phyloP scores from a whole-genome alignment of 768 basidiomycete species.

The Suillus subluteus region DNA sequence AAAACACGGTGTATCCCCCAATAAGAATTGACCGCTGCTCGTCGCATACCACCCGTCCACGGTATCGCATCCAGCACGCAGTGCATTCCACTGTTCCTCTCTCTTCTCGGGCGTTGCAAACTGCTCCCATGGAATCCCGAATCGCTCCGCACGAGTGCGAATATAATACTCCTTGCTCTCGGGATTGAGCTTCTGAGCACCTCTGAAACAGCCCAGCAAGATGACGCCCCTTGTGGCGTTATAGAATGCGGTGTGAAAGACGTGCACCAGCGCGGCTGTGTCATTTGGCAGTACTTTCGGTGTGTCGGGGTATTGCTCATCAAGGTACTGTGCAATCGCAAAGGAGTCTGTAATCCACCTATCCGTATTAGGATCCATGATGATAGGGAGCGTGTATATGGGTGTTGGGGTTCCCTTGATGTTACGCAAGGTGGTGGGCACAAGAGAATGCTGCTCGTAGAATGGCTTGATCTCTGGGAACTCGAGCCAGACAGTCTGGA shows the following conservation, averaged over 20 bases:
- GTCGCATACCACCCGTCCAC: constrained; percentile 19
- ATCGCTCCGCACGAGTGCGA: constrained; percentile 34
- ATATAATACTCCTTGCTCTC: constrained; percentile 44
- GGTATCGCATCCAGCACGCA: constrained; percentile 36
- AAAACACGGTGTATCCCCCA: constrained; percentile 24
- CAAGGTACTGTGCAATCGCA: constrained; percentile 54
- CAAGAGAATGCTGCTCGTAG: constrained; percentile 35
- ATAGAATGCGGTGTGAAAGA: constrained; percentile 26
- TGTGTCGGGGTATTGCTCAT: constrained; percentile 49
- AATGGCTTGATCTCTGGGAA: constrained; percentile 49
- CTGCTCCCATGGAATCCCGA: constrained; percentile 43
- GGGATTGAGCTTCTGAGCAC: constrained; percentile 32
- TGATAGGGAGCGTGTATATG: constrained; percentile 49
- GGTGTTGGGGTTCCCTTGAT: constrained; percentile 30
- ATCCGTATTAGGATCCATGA: constrained; percentile 49
- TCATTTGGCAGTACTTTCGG: constrained; percentile 42
- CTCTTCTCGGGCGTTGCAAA: constrained; percentile 29
- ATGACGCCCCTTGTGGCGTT: constrained; percentile 14
- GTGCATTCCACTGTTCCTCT: constrained; percentile 39
- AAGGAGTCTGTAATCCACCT: constrained; percentile 44
- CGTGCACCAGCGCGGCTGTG: constrained; percentile 36
- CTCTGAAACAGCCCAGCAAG: constrained; percentile 28
- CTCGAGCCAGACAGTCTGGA: constrained; percentile 56
- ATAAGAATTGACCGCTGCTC: constrained; percentile 1
- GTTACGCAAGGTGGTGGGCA: constrained; percentile 6